Evolutionary conservation across 768 basidiomycete genomes (phyloP).

Genomic region (Phaffia tasmanica): DNA sequence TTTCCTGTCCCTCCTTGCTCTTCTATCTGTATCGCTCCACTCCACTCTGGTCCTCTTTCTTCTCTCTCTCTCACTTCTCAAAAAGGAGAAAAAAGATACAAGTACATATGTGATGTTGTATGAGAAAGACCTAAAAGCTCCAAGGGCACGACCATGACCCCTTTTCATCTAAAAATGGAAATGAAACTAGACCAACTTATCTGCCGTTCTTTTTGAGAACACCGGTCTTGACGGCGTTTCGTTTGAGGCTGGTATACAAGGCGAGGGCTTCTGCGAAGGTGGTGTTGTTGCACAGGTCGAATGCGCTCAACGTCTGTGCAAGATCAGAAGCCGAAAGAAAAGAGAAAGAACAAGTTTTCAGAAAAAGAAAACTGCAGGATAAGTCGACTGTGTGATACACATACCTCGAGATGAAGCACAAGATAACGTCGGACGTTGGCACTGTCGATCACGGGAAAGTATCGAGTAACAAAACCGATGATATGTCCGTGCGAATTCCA

Average conservation of each 20-base stretch:
- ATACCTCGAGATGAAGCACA: slow-evolving; percentile 9
- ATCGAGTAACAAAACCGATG: slow-evolving; percentile 1
- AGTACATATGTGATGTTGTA: no score
- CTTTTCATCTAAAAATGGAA: no score
- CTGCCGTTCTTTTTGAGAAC: no score
- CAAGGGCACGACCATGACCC: no score
- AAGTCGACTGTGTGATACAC: background rate
- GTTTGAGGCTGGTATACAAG: background rate
- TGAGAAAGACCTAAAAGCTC: no score
- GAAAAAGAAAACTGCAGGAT: no score
- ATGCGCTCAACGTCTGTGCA: background rate
- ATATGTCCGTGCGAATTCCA: slow-evolving; percentile 1
- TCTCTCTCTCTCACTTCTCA: background rate
- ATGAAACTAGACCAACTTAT: no score
- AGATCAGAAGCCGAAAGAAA: no score
- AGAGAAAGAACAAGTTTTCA: background rate
- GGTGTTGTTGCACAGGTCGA: slow-evolving; percentile 11
- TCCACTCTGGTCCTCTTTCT: background rate
- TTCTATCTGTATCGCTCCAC: background rate
- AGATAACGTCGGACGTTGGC: background rate
- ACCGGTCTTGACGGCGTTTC: background rate
- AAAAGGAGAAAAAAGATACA: no score
- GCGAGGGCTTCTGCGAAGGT: slow-evolving; percentile 1
- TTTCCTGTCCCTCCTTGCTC: background rate
- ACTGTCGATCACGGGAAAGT: slow-evolving; percentile 1